Base-by-base conservation (phyloP, 805 yeast genomes). In the Saccharomycopsis javanensis region DNA sequence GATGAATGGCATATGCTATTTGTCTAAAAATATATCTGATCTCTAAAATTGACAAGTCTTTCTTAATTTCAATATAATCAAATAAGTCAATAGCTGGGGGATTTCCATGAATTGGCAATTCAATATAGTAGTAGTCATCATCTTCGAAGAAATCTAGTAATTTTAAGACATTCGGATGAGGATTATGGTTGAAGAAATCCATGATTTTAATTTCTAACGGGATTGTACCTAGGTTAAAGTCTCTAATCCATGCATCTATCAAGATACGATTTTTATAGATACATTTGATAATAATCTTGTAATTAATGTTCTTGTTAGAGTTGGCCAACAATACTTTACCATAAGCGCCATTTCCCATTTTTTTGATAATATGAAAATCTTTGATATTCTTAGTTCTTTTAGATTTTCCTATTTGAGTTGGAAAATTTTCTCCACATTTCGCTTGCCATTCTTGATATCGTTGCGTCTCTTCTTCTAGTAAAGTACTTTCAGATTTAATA, bases 221-320 rank as follows among this genome's bases (percentile, higher is more conserved):
- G 37, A 94, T 86, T 0, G 97, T 91, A 5, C 99, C 99, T 46
- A 94, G 72, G 60, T 79, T 79, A 27, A 96, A 79, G 69, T 94
- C 98, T 56, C 98, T 77, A 2, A 90, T 96, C 99, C 99, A 94
- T 0, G 98, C 90, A 68, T 94, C 99, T 10, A 94, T 97, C 65
- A 94, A 74, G 64, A 94, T 94, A 58, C 96, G 79, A 64, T 89
- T 96, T 66, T 94, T 94, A 67, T 88, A 86, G 53, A 94, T 94
- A 64, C 95, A 83, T 69, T 94, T 94, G 58, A 91, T 80, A 16
- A 94, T 88, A 45, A 89, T 85, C 60, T 76, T 79, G 67, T 87
- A 84, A 1, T 71, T 70, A 0, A 79, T 77, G 63, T 86, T 89
- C 28, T 77, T 74, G 51, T 78, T 79, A 65, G 85, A 86, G 67